Evolutionary conservation across 2,329 filamentous ascomycete species (phyloP).

Genomic region (Pestalotiopsis sp.): DNA sequence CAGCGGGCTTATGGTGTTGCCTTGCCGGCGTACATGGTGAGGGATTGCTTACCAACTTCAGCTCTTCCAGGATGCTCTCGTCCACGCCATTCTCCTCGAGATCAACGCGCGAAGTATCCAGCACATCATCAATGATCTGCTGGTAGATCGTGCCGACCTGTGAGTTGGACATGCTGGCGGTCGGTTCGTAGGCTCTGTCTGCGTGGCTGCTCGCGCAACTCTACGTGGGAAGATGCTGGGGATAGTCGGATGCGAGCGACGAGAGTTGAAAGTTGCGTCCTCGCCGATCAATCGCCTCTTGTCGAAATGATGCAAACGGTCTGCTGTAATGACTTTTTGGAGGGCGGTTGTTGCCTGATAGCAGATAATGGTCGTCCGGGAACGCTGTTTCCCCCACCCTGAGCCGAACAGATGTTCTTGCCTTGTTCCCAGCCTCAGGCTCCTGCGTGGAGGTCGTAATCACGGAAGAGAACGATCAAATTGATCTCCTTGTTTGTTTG

Average conservation of each 20-base stretch:
- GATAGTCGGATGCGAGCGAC: not conserved
- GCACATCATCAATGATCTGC: slow-evolving; percentile 78
- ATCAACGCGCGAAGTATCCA: slow-evolving; percentile 88
- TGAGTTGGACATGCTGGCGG: slow-evolving; percentile 55
- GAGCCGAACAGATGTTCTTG: not conserved
- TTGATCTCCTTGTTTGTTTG: not conserved
- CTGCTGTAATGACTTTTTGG: not conserved
- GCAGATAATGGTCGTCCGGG: not conserved
- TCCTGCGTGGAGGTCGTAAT: not conserved
- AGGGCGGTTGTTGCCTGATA: not conserved
- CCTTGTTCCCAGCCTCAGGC: not conserved
- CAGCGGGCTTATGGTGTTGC: not conserved
- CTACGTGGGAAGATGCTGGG: not conserved
- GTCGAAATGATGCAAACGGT: not conserved
- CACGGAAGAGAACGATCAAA: not conserved
- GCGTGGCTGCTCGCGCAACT: not conserved
- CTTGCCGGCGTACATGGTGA: slow-evolving; percentile 11
- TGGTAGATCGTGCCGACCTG: slow-evolving; percentile 77
- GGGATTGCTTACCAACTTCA: slow-evolving; percentile 72
- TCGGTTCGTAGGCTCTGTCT: not conserved
- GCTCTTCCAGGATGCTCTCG: slow-evolving; percentile 79
- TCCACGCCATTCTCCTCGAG: slow-evolving; percentile 97
- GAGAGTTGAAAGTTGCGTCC: not conserved
- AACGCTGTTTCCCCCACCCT: not conserved
- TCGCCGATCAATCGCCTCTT: not conserved